Evolutionary conservation across 202 grass and related monocot genomes (phyloP), one percentile per base, ranked within the genome.

Genomic region (Eragrostis tef): DNA sequence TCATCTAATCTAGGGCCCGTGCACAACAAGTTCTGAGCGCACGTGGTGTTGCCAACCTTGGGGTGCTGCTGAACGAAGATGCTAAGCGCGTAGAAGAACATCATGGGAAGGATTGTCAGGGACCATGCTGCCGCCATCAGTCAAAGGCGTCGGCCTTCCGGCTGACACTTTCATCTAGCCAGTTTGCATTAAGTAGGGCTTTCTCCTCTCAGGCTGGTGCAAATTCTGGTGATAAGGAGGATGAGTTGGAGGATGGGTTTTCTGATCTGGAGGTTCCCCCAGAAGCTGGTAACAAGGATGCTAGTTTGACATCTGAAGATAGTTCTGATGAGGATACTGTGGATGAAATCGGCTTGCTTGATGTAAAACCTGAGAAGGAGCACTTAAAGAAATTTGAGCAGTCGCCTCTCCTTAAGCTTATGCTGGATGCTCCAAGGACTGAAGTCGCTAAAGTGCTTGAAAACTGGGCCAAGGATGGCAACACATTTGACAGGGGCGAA

Each of bases 191-290:
- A 64, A 53, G 71, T 56, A 89, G 85, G 84, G 84, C 70, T 71
- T 86, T 94, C 82, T 93, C 92, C 72, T 98, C 95, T 79, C 73
- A 91, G 80, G 81, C 75, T 17, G 73, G 86, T 67, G 42, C 70
- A 75, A 89, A 66, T 71, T 91, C 88, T 42, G 75, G 81, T 85
- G 64, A 88, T 74, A 91, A 89, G 11, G 81, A 82, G 9, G 85
- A 93, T 85, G 84, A 77, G 61, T 71, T 87, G 29, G 87, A 90
- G 71, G 84, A 94, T 6, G 90, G 88, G 11, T 98, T 98, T 87
- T 98, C 95, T 88, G 95, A 98, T 85, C 85, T 94, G 13, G 95
- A 93, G 36, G 81, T 81, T 27, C 77, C 76, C 5, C 74, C 88
- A 0, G 90, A 91, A 78, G 85, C 83, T 84, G 67, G 65, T 60